These are phyloP conservation scores for Calonectria ilicicola DNA, from an alignment of 2,329 filamentous ascomycete genomes.

Conservation along the genomic window DNA sequence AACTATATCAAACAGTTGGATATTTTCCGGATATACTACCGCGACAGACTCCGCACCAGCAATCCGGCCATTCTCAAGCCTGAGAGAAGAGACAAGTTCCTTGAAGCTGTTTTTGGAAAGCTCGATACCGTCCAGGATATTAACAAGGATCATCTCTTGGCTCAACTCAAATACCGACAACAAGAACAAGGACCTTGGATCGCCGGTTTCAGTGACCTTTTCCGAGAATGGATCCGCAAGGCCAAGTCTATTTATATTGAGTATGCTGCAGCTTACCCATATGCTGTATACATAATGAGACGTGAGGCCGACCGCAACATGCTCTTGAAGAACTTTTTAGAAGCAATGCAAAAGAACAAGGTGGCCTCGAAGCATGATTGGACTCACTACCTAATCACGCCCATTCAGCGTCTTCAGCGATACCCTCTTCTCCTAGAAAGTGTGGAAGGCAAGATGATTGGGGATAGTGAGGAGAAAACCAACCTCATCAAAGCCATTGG, in stretches of 20 bases:
- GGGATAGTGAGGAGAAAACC: constrained; percentile 89
- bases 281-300: constrained; percentile 84
- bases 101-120: constrained; percentile 89
- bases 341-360: constrained; percentile 82
- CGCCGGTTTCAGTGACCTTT: constrained; percentile 93
- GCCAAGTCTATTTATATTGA: constrained; percentile 90
- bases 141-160: constrained; percentile 92
- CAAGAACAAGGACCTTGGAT: constrained; percentile 98
- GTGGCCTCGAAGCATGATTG: constrained; percentile 87
- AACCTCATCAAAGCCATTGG: constrained; percentile 88
- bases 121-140: constrained; percentile 88
- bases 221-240: constrained; percentile 98
- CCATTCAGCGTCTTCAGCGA: constrained; percentile 91
- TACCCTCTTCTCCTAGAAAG: constrained; percentile 87
- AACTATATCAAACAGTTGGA: constrained; percentile 90
- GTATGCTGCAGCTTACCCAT: constrained; percentile 89
- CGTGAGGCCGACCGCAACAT: constrained; percentile 88
- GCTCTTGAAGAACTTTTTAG: constrained; percentile 87
- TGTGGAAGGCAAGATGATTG: constrained; percentile 84
- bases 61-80: constrained; percentile 86
- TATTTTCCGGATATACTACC: constrained; percentile 86
- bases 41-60: constrained; percentile 79
- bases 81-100: constrained; percentile 82
- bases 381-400: constrained; percentile 94
- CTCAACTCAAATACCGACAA: constrained; percentile 96